Conservation (phyloP, 2,329 filamentous ascomycete species). For the Pleochaeta shiraiana region DNA sequence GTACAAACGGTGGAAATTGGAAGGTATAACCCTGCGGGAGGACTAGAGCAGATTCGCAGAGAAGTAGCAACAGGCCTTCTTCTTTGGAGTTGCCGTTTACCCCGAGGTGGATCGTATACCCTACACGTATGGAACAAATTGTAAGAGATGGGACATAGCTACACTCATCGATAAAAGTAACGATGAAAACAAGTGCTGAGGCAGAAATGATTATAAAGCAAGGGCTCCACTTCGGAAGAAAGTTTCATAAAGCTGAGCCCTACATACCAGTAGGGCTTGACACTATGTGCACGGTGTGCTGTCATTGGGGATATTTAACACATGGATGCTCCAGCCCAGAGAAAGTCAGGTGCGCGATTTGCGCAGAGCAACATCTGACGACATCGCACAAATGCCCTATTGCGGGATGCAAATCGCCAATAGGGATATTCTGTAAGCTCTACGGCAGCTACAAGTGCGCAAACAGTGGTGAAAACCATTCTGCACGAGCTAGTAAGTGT, state of each 20-base stretch:
- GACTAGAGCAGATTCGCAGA: background rate
- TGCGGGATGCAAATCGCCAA: background rate
- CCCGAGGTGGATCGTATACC: background rate
- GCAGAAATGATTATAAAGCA: background rate
- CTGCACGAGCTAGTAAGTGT: background rate
- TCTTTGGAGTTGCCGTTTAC: background rate
- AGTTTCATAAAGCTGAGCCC: background rate
- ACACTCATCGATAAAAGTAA: background rate
- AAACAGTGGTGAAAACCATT: background rate
- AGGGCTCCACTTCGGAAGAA: background rate
- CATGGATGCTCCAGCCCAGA: background rate
- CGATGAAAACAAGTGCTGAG: background rate
- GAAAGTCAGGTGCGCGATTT: background rate
- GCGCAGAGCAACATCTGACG: background rate
- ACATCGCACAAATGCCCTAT: background rate
- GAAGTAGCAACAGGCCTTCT: background rate
- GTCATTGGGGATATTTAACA: background rate
- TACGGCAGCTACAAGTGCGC: background rate
- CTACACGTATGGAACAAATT: background rate
- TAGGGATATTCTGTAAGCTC: background rate
- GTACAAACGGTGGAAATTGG: background rate
- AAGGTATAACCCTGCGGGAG: background rate
- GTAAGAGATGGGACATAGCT: background rate
- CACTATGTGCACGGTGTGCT: background rate
- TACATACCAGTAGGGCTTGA: background rate